These are phyloP conservation scores for Acacia crassicarpa DNA, from an alignment of 306 rosid species.

Conservation along the genomic window DNA sequence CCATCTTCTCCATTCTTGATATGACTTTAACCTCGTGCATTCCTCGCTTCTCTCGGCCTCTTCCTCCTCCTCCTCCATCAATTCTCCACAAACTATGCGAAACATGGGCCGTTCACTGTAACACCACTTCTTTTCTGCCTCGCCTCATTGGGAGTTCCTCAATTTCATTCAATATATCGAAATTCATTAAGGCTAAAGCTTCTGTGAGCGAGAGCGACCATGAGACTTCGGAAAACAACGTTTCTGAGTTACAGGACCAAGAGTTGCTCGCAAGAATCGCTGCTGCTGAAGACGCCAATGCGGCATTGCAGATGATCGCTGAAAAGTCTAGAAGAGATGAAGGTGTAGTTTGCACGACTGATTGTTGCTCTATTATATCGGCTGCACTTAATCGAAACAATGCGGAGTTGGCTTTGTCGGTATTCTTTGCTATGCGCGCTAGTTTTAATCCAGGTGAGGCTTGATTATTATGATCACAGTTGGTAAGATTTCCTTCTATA, in stretches of 20 bases:
- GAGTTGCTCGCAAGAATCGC: constrained; percentile 37
- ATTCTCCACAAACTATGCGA: constrained; percentile 23
- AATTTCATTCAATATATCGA: constrained; percentile 31
- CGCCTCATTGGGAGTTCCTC: constrained; percentile 2
- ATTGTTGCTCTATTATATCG: constrained; percentile 59
- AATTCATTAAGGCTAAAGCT: constrained; percentile 32
- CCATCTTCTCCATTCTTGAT: not conserved
- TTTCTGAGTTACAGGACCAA: constrained; percentile 36
- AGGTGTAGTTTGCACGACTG: constrained; percentile 55
- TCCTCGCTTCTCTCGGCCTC: constrained; percentile 39
- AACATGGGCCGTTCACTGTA: constrained; percentile 8
- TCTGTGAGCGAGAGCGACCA: constrained; percentile 41
- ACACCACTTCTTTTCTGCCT: constrained; percentile 21
- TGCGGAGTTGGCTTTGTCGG: constrained; percentile 69
- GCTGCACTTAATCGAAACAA: constrained; percentile 73
- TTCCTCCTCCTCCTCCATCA: constrained; percentile 27
- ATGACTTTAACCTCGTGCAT: constrained; percentile 49
- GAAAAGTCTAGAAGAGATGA: constrained; percentile 34
- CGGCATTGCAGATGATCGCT: constrained; percentile 55
- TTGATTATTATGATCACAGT: not conserved
- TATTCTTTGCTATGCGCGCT: constrained; percentile 84
- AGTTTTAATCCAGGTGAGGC: constrained; percentile 61
- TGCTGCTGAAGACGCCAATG: constrained; percentile 50
- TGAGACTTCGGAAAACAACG: constrained; percentile 39
- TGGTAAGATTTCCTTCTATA: not conserved